phyloP scores from a whole-genome alignment of 2,329 filamentous ascomycete genomes.

The Pseudocercospora eumusae region DNA sequence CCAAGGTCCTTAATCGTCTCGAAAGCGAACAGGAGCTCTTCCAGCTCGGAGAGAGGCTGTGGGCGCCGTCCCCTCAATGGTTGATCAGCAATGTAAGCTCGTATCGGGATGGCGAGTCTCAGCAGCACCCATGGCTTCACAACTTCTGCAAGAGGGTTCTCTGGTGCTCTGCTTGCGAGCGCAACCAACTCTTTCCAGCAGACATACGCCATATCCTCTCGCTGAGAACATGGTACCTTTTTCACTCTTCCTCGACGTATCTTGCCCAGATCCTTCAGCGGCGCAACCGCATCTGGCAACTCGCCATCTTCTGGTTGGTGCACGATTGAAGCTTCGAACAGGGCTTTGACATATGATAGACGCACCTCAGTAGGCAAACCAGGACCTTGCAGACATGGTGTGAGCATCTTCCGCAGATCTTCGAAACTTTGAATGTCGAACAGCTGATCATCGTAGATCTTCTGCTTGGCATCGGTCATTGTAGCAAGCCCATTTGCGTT shows the following conservation, averaged over 20 bases:
- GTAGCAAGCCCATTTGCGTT: constrained; percentile 41
- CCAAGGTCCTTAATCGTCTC: constrained; percentile 64
- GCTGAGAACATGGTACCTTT: constrained; percentile 63
- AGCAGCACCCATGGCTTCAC: constrained; percentile 80
- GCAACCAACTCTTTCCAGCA: constrained; percentile 71
- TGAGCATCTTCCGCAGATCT: constrained; percentile 69
- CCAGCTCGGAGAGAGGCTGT: constrained; percentile 76
- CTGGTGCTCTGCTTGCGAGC: constrained; percentile 32
- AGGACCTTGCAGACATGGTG: constrained; percentile 68
- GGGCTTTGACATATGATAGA: constrained; percentile 67
- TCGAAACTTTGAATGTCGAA: constrained; percentile 80
- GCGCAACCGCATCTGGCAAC: constrained; percentile 54
- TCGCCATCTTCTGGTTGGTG: constrained; percentile 63
- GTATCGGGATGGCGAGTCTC: constrained; percentile 76
- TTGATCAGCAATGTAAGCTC: constrained; percentile 86
- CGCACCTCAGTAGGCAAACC: constrained; percentile 67
- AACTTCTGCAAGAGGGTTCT: constrained; percentile 65
- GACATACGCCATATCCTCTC: constrained; percentile 74
- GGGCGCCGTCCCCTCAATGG: constrained; percentile 87
- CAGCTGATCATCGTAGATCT: constrained; percentile 67
- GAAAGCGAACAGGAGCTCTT: constrained; percentile 74
- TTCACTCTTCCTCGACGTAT: constrained; percentile 72
- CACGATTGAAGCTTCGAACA: constrained; percentile 82
- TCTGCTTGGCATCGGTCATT: constrained; percentile 25
- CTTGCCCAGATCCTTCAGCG: constrained; percentile 64